Conservation (phyloP, 768 basidiomycete species). For the Cubamyces lactineus region DNA sequence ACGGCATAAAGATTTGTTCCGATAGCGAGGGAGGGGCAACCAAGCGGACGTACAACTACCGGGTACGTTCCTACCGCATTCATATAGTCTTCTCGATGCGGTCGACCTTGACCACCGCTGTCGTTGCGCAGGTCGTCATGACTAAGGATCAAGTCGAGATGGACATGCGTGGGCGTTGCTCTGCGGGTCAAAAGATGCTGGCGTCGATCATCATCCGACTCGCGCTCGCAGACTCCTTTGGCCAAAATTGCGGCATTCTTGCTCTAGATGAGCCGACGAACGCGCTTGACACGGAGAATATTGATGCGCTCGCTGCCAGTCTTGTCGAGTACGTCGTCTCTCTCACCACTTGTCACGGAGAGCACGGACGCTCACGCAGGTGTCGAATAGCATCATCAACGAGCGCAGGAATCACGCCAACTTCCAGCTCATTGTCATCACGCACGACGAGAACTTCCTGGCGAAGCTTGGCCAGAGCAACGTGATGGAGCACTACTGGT, state of each 20-base stretch:
- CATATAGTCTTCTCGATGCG: not conserved
- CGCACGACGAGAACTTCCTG: slow-evolving; percentile 96
- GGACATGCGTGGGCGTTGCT: slow-evolving; percentile 99
- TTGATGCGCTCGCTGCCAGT: slow-evolving; percentile 89
- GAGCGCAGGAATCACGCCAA: slow-evolving; percentile 88
- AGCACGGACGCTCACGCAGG: not conserved
- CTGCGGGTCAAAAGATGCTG: slow-evolving; percentile 98
- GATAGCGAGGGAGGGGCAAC: slow-evolving; percentile 91
- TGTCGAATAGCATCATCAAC: slow-evolving; percentile 78
- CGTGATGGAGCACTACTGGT: slow-evolving; percentile 97
- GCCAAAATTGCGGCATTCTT: slow-evolving; percentile 96
- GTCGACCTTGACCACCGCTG: slow-evolving; percentile 6
- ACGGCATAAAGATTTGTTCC: slow-evolving; percentile 93
- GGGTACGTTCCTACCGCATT: slow-evolving; percentile 53
- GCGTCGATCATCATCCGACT: slow-evolving; percentile 98
- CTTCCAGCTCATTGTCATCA: slow-evolving; percentile 96
- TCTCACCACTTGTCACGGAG: not conserved
- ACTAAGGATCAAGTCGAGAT: slow-evolving; percentile 98
- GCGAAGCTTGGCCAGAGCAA: slow-evolving; percentile 86
- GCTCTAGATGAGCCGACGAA: slow-evolving; percentile 99
- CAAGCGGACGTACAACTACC: slow-evolving; percentile 95
- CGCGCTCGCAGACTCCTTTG: slow-evolving; percentile 96
- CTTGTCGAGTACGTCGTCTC: slow-evolving; percentile 77
- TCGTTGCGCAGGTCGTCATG: slow-evolving; percentile 83
- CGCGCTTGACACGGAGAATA: slow-evolving; percentile 94